Conservation (phyloP, 805 yeast species). For the Wickerhamiella domercqiae region DNA sequence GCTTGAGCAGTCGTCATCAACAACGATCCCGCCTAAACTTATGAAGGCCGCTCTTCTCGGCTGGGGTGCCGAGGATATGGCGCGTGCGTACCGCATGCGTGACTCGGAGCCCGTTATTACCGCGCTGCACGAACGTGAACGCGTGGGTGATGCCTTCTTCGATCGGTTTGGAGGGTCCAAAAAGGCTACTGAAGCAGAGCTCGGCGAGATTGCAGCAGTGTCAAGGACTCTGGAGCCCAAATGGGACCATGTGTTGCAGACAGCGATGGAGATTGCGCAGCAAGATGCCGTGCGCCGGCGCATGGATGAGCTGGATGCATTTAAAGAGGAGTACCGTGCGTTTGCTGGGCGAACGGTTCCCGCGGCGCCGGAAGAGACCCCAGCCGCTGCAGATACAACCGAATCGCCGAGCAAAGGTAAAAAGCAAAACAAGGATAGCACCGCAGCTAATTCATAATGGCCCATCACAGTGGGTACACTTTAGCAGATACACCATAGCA, state of each 20-base stretch:
- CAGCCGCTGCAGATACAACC: background rate
- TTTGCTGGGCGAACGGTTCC: slow-evolving; percentile 5
- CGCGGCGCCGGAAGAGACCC: background rate
- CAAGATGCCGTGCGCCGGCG: slow-evolving; percentile 85
- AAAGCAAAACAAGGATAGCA: no score
- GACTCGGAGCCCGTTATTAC: slow-evolving; percentile 60
- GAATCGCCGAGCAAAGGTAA: background rate
- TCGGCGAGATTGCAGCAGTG: slow-evolving; percentile 59
- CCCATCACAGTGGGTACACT: no score
- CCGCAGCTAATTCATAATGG: no score
- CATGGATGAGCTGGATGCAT: slow-evolving; percentile 22
- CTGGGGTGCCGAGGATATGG: slow-evolving; percentile 76
- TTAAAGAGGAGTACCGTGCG: slow-evolving; percentile 14
- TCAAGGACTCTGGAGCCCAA: slow-evolving; percentile 60
- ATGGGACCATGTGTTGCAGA: slow-evolving; percentile 66
- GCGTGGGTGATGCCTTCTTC: slow-evolving; percentile 79
- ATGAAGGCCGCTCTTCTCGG: slow-evolving; percentile 51
- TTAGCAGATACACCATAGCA: no score
- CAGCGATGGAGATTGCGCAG: slow-evolving; percentile 74
- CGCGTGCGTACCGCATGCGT: slow-evolving; percentile 67
- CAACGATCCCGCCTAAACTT: slow-evolving; percentile 62
- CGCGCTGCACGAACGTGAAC: slow-evolving; percentile 67
- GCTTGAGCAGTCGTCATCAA: slow-evolving; percentile 31
- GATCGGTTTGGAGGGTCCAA: slow-evolving; percentile 64
- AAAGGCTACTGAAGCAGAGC: slow-evolving; percentile 66